Evolutionary conservation across 192 early-diverging fungal genomes (phyloP).

Genomic region (Coemansia asiatica): DNA sequence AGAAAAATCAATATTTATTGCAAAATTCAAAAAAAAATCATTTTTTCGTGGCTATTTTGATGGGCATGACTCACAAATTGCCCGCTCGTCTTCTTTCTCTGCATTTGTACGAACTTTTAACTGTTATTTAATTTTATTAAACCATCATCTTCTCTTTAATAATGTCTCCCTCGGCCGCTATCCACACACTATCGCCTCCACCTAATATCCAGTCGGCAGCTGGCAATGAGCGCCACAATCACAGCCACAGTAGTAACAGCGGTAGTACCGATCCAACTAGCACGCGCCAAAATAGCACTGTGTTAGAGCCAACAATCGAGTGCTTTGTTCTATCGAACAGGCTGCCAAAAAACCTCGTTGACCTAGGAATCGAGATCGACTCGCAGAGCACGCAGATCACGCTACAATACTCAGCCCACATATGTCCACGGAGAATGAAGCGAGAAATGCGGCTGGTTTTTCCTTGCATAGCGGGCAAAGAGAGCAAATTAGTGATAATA

Average conservation of each 20-base stretch:
- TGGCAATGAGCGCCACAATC: not conserved
- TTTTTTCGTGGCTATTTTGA: no score
- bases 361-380: conserved; percentile 23
- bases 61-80: not conserved
- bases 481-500: conserved; percentile 66
- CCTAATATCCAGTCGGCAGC: not conserved
- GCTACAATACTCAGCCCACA: conserved; percentile 50
- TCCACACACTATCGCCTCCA: not conserved
- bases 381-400: conserved; percentile 2
- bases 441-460: conserved; percentile 75
- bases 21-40: no score
- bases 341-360: conserved; percentile 22
- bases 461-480: conserved; percentile 55
- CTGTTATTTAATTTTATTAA: conserved; percentile 1
- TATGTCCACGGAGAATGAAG: conserved; percentile 56
- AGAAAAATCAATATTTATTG: no score
- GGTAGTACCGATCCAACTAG: not conserved
- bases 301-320: conserved; percentile 25
- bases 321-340: conserved; percentile 21
- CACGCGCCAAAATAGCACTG: not conserved
- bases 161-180: conserved; percentile 19
- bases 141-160: not conserved
- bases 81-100: not conserved
- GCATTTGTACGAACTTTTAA: not conserved
- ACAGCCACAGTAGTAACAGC: not conserved